These are phyloP conservation scores for Boletus sp. DNA, from an alignment of 768 basidiomycete species.

Conservation along the genomic window DNA sequence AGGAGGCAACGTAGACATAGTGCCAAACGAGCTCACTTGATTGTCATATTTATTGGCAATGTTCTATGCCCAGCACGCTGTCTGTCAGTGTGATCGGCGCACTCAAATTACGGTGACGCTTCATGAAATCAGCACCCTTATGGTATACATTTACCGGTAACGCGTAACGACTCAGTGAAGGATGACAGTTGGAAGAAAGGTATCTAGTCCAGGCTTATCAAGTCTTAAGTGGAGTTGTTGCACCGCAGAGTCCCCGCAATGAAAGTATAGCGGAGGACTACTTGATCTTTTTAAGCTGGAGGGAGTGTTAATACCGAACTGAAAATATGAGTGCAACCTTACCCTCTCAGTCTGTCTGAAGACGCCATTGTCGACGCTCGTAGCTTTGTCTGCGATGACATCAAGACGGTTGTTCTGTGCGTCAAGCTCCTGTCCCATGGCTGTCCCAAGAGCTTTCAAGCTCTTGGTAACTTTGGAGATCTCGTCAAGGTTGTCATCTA, in stretches of 20 bases:
- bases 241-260: neutral
- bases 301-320: conserved; percentile 5
- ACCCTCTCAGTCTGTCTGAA: conserved; percentile 83
- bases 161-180: neutral
- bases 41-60: neutral
- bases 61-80: no score
- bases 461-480: conserved; percentile 74
- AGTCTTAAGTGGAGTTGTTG: neutral
- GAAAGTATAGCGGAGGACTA: conserved; percentile 23
- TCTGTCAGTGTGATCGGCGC: no score
- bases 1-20: no score
- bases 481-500: conserved; percentile 90
- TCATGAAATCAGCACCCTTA: neutral
- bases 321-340: conserved; percentile 27
- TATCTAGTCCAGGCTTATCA: conserved; percentile 15
- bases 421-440: conserved; percentile 88
- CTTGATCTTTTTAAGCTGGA: conserved; percentile 62
- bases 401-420: conserved; percentile 81
- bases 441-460: conserved; percentile 73
- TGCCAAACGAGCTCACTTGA: neutral
- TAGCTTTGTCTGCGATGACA: conserved; percentile 76
- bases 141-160: neutral
- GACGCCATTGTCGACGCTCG: conserved; percentile 69
- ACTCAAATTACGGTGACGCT: neutral
- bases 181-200: conserved; percentile 6